These are phyloP conservation scores for Exophiala sideris DNA, from an alignment of 2,329 filamentous ascomycete genomes.

Conservation along the genomic window DNA sequence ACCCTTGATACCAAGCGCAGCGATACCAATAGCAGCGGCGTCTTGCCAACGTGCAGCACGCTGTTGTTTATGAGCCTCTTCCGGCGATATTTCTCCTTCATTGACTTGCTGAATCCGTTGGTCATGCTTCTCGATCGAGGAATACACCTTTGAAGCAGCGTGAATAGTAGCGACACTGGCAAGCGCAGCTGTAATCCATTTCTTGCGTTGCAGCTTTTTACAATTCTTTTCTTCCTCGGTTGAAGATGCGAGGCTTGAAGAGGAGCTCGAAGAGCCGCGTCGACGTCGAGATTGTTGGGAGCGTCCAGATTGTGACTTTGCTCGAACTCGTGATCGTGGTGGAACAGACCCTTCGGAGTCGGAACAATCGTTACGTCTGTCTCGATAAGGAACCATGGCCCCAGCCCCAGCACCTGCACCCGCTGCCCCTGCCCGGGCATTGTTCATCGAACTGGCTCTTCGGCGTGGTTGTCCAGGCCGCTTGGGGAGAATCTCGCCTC, in stretches of 20 bases:
- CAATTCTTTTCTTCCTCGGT: slow-evolving; percentile 60
- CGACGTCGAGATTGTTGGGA: slow-evolving; percentile 9
- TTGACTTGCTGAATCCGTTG: slow-evolving; percentile 57
- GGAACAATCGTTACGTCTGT: slow-evolving; percentile 17
- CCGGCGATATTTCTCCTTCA: slow-evolving; percentile 60
- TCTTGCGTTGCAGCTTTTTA: slow-evolving; percentile 65
- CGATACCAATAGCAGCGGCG: slow-evolving; percentile 62
- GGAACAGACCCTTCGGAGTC: slow-evolving; percentile 29
- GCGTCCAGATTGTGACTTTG: slow-evolving; percentile 24
- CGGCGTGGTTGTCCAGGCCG: slow-evolving; percentile 12
- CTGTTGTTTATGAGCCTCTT: slow-evolving; percentile 62
- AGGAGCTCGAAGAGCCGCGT: slow-evolving; percentile 30
- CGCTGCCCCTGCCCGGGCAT: slow-evolving; percentile 9
- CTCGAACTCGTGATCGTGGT: slow-evolving; percentile 24
- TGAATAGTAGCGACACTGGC: slow-evolving; percentile 68
- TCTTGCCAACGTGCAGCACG: slow-evolving; percentile 63
- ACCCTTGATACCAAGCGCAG: slow-evolving; percentile 66
- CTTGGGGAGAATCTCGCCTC: slow-evolving; percentile 23
- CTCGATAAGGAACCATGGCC: slow-evolving; percentile 12
- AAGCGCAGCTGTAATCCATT: slow-evolving; percentile 63
- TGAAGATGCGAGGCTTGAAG: slow-evolving; percentile 53
- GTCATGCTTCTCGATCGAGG: slow-evolving; percentile 61
- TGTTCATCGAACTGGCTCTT: slow-evolving; percentile 25
- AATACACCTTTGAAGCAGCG: slow-evolving; percentile 63
- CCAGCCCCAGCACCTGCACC: slow-evolving; percentile 22